These are phyloP conservation scores for Dactylella cylindrospora DNA, from an alignment of 2,329 filamentous ascomycete genomes.

Conservation along the genomic window DNA sequence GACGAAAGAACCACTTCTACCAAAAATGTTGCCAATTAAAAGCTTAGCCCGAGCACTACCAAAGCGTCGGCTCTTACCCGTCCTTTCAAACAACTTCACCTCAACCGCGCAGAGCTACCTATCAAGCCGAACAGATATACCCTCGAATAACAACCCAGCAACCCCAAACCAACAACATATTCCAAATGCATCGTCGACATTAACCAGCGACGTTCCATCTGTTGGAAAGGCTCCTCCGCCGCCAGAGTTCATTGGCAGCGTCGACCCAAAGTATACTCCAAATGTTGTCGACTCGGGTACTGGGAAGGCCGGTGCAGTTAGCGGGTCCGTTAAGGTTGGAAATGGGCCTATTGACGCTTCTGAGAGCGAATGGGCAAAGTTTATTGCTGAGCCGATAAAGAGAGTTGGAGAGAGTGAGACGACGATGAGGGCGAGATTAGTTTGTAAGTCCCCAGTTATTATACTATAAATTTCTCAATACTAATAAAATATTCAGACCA, in stretches of 20 bases:
- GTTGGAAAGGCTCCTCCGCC: slow-evolving; percentile 32
- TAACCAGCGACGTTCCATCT: slow-evolving; percentile 24
- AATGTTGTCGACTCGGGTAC: background rate
- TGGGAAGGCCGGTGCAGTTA: slow-evolving; percentile 20
- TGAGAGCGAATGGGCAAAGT: slow-evolving; percentile 59
- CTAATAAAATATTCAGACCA: slow-evolving; percentile 66
- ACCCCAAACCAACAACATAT: slow-evolving; percentile 24
- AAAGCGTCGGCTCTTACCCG: slow-evolving; percentile 5
- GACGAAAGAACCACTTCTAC: no score
- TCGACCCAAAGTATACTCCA: slow-evolving; percentile 11
- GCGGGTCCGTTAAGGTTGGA: slow-evolving; percentile 9
- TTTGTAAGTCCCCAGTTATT: slow-evolving; percentile 23
- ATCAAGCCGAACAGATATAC: slow-evolving; percentile 27
- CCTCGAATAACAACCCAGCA: slow-evolving; percentile 31
- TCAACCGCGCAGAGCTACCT: slow-evolving; percentile 4
- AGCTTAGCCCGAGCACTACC: slow-evolving; percentile 5
- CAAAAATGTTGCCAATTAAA: slow-evolving; percentile 33
- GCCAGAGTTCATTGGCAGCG: slow-evolving; percentile 38
- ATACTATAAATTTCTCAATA: background rate
- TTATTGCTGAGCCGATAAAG: slow-evolving; percentile 86
- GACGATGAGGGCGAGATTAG: slow-evolving; percentile 71
- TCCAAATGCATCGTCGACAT: slow-evolving; percentile 21
- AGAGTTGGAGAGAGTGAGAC: slow-evolving; percentile 77
- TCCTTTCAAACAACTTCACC: slow-evolving; percentile 19
- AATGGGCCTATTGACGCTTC: slow-evolving; percentile 11